Evolutionary conservation across 1,284 basidiomycete genomes (phyloP).

Genomic region (Cryptococcus sp.): DNA sequence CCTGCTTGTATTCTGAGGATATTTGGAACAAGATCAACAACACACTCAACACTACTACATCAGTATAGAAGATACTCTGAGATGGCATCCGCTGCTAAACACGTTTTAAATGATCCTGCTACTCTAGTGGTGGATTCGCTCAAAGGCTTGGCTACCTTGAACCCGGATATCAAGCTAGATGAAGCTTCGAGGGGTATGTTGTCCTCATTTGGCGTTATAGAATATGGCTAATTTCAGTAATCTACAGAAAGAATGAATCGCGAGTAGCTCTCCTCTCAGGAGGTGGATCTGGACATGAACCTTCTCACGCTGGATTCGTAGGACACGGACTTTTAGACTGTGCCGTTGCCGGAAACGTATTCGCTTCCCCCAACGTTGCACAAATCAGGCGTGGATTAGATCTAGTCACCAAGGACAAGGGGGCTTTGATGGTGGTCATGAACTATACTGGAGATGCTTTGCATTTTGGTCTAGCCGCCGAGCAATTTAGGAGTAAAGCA

Average conservation of each 20-base stretch:
- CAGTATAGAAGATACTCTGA: too few species aligned
- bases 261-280: constrained; percentile 81
- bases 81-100: constrained; percentile 52
- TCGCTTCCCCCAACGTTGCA: constrained; percentile 78
- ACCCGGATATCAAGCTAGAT: constrained; percentile 67
- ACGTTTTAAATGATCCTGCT: constrained; percentile 66
- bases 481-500: constrained; percentile 70
- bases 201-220: neutral
- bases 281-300: constrained; percentile 88
- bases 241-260: constrained; percentile 31
- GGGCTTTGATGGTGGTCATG: constrained; percentile 66
- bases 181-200: constrained; percentile 37
- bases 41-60: too few species aligned
- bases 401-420: constrained; percentile 69
- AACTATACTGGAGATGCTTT: constrained; percentile 79
- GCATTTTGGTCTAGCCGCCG: constrained; percentile 87
- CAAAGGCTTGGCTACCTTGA: constrained; percentile 64
- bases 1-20: too few species aligned
- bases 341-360: constrained; percentile 80
- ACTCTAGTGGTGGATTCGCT: constrained; percentile 73
- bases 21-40: too few species aligned
- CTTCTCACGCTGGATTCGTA: constrained; percentile 71
- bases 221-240: constrained; percentile 17
- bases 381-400: constrained; percentile 78
- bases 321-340: constrained; percentile 76